Percentiles rank a stretch among this genome's conserved stretches.
Evolutionary conservation across 2,329 filamentous ascomycete species (phyloP).

Genomic region (Alternaria solani): DNA sequence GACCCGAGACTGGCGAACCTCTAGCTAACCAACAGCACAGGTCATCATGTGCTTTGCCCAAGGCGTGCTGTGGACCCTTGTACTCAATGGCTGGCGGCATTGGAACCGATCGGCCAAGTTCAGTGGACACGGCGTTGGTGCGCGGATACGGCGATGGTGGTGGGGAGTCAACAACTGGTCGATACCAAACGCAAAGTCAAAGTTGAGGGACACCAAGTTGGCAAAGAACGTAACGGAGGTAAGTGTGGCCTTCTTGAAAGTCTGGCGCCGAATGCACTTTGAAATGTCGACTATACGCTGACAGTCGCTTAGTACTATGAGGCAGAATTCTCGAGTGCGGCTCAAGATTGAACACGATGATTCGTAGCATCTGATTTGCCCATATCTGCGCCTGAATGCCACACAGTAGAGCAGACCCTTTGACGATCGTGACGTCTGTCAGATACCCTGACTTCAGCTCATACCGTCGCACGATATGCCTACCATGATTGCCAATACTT

Average conservation of each 20-base stretch:
- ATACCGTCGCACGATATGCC: background rate
- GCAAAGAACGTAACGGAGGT: conserved; percentile 49
- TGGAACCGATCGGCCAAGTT: conserved; percentile 85
- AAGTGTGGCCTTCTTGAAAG: conserved; percentile 45
- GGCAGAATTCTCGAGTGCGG: conserved; percentile 37
- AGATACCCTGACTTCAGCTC: background rate
- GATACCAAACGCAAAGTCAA: conserved; percentile 34
- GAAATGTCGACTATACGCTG: conserved; percentile 14
- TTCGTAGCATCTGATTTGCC: conserved; percentile 1
- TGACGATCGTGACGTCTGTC: background rate
- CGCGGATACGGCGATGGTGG: conserved; percentile 88
- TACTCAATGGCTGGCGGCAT: conserved; percentile 84
- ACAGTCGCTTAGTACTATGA: conserved; percentile 38
- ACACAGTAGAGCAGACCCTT: background rate
- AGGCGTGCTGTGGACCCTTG: conserved; percentile 86
- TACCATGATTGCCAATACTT: background rate
- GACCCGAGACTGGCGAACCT: background rate
- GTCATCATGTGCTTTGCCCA: conserved; percentile 87
- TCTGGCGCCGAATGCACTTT: conserved; percentile 24
- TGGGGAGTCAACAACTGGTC: conserved; percentile 92
- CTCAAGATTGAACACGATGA: conserved; percentile 22
- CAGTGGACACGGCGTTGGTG: conserved; percentile 78
- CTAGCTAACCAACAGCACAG: conserved; percentile 53
- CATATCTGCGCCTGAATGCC: background rate
- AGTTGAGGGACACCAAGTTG: conserved; percentile 40